Conservation (phyloP, 2,329 filamentous ascomycete species). For the Claviceps maximensis region DNA sequence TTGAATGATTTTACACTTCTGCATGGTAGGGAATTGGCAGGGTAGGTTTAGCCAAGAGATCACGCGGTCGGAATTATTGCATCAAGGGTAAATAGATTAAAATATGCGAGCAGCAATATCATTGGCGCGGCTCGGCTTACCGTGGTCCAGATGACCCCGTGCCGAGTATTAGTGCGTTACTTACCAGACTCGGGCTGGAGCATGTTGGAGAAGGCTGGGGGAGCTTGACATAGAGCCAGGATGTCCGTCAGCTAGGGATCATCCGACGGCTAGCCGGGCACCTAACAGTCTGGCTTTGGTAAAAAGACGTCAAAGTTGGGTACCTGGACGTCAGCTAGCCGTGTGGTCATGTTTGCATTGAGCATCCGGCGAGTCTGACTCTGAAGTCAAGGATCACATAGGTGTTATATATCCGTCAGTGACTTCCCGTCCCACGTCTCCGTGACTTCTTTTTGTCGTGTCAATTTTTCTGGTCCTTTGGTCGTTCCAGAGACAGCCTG, state of each 20-base stretch:
- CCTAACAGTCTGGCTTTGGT: too few relatives aligned
- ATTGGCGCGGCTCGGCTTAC: not conserved
- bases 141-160: too few relatives aligned
- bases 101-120: not conserved
- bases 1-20: too few relatives aligned
- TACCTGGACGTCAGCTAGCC: not conserved
- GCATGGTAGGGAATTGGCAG: too few relatives aligned
- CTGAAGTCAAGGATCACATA: not conserved
- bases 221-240: not conserved
- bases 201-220: not conserved
- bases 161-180: too few relatives aligned
- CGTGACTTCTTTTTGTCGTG: not conserved
- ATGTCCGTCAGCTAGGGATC: not conserved
- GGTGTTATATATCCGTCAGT: not conserved
- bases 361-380: not conserved
- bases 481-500: not conserved
- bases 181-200: too few relatives aligned
- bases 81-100: too few relatives aligned
- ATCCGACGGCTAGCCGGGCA: not conserved
- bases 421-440: too few relatives aligned
- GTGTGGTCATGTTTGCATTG: not conserved
- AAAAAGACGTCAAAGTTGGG: not conserved
- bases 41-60: too few relatives aligned
- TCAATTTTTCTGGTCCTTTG: not conserved
- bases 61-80: too few relatives aligned